Percentiles rank a stretch among this genome's conserved stretches.
Conservation (phyloP, 108 stramenopile genomes). For the Nitzschia sp. region DNA sequence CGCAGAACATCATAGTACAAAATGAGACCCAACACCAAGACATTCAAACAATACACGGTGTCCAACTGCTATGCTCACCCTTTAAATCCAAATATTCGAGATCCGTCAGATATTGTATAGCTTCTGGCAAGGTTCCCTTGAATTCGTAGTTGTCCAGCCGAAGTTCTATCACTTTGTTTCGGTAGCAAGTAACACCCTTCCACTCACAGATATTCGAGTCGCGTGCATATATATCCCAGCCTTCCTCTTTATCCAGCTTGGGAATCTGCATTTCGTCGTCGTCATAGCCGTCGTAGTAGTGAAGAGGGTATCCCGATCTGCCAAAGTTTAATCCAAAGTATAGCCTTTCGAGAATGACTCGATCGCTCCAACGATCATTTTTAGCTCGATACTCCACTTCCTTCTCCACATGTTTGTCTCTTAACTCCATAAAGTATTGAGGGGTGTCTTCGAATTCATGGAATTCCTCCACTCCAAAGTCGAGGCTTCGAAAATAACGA, state of each 20-base stretch:
- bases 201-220: constrained; percentile 28
- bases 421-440: constrained; percentile 27
- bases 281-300: constrained; percentile 16
- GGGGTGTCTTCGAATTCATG: constrained; percentile 10
- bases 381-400: constrained; percentile 18
- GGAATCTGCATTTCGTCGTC: background rate
- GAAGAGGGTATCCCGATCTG: constrained; percentile 11
- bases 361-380: constrained; percentile 30
- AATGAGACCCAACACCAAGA: background rate
- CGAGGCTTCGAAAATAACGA: background rate
- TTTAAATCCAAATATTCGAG: constrained; percentile 35
- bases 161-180: constrained; percentile 10
- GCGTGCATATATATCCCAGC: constrained; percentile 30
- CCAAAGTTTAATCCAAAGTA: constrained; percentile 33
- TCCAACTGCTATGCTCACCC: background rate
- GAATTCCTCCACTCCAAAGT: background rate
- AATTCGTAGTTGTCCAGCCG: constrained; percentile 5
- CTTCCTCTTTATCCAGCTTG: background rate
- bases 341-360: constrained; percentile 29
- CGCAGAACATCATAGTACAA: background rate
- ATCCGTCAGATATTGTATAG: constrained; percentile 33
- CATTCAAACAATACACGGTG: background rate
- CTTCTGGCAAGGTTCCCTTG: constrained; percentile 39
- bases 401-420: background rate
- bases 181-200: constrained; percentile 38